phyloP scores from a whole-genome alignment of 177 flowering plant genomes.

The Vitis hybrid region DNA sequence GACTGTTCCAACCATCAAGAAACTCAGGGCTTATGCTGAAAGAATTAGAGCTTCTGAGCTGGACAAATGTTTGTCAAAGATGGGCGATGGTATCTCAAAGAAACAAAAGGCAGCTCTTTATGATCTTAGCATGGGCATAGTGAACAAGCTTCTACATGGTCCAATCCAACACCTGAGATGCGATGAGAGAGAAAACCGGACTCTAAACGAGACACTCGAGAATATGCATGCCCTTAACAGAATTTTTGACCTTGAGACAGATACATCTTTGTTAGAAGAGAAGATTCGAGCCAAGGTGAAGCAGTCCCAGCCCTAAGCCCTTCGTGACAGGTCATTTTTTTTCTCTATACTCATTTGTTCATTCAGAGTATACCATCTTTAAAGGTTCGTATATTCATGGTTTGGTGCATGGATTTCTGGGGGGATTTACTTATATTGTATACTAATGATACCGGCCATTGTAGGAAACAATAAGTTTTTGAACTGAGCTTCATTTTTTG shows the following conservation, averaged over 20 bases:
- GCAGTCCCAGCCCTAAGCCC: conserved; percentile 46
- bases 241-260: conserved; percentile 73
- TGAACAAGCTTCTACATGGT: conserved; percentile 80
- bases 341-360: too few relatives aligned
- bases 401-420: too few relatives aligned
- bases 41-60: conserved; percentile 63
- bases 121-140: conserved; percentile 74
- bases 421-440: too few relatives aligned
- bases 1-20: conserved; percentile 88
- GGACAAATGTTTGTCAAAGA: conserved; percentile 68
- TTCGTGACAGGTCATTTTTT: not conserved
- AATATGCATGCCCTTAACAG: conserved; percentile 84
- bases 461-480: too few relatives aligned
- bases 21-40: conserved; percentile 74
- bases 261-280: conserved; percentile 60
- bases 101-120: conserved; percentile 59
- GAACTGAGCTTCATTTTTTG: too few relatives aligned
- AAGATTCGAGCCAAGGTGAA: conserved; percentile 74
- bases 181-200: conserved; percentile 70
- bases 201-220: conserved; percentile 67
- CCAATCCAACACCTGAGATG: conserved; percentile 88
- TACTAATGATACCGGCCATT: too few relatives aligned
- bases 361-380: too few relatives aligned
- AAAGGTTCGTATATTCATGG: too few relatives aligned
- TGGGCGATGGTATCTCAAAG: conserved; percentile 73